phyloP scores from a whole-genome alignment of 202 grass and related monocot species.

The Schoenoplectus triqueter region DNA sequence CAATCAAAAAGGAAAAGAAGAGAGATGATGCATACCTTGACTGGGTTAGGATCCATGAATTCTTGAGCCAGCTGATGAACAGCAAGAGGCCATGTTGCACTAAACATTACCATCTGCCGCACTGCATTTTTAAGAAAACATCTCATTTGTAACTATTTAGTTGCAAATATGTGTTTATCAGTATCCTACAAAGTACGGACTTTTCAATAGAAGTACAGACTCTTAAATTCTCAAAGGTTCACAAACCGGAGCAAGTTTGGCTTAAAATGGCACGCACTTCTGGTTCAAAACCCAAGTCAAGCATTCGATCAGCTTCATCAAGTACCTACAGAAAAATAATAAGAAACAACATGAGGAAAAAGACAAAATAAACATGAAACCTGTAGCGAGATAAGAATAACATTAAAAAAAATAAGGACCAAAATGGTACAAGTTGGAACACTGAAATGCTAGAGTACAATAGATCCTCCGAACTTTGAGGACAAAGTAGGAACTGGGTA shows the following conservation, averaged over 20 bases:
- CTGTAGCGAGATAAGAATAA: background rate
- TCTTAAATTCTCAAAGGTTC: background rate
- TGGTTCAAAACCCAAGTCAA: slow-evolving; percentile 98
- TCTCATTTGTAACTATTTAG: slow-evolving; percentile 35
- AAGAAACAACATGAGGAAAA: slow-evolving; percentile 24
- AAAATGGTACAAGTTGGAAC: background rate
- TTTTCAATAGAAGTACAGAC: background rate
- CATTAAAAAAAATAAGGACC: background rate
- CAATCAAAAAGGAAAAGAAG: slow-evolving; percentile 26
- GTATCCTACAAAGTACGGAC: slow-evolving; percentile 23
- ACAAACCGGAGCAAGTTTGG: slow-evolving; percentile 85
- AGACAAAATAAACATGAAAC: slow-evolving; percentile 22
- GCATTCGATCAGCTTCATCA: slow-evolving; percentile 99
- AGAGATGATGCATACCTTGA: slow-evolving; percentile 60
- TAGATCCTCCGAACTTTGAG: background rate
- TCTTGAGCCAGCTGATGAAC: slow-evolving; percentile 86
- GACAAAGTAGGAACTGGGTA: slow-evolving; percentile 11
- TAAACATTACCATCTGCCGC: slow-evolving; percentile 97
- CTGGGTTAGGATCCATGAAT: slow-evolving; percentile 98
- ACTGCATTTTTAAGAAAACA: slow-evolving; percentile 46
- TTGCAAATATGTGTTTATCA: background rate
- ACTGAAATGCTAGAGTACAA: background rate
- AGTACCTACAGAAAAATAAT: slow-evolving; percentile 65
- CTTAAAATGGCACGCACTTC: slow-evolving; percentile 95
- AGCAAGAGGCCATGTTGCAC: slow-evolving; percentile 93